Evolutionary conservation across 1,284 basidiomycete genomes (phyloP).

Genomic region (Fomitopsis betulina): DNA sequence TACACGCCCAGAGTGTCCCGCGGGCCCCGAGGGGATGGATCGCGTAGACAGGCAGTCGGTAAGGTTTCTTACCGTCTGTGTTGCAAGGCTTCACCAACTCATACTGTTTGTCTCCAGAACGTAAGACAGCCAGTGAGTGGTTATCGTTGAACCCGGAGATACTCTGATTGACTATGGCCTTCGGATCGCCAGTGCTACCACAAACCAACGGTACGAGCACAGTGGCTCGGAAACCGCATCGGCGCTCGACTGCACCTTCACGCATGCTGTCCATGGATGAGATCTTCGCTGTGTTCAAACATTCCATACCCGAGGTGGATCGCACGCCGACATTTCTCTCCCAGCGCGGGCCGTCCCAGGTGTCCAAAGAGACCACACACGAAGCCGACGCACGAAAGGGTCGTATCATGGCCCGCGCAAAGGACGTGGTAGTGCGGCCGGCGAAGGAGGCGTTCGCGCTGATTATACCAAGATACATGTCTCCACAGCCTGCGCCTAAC

Average conservation of each 20-base stretch:
- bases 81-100: not conserved
- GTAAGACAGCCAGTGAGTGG: not conserved
- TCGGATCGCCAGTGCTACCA: not conserved
- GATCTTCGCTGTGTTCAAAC: not conserved
- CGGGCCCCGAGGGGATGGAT: not conserved
- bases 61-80: not conserved
- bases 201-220: not conserved
- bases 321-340: not conserved
- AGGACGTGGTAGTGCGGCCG: not conserved
- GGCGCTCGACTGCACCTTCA: not conserved
- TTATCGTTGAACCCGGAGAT: not conserved
- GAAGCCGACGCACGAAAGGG: not conserved
- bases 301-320: not conserved
- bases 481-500: not conserved
- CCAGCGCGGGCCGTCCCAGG: not conserved
- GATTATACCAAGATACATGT: not conserved
- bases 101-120: not conserved
- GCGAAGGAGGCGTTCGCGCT: not conserved
- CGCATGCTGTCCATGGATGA: not conserved
- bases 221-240: not conserved
- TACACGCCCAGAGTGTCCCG: not conserved
- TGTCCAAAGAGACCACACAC: not conserved
- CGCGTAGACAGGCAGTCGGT: not conserved
- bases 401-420: not conserved
- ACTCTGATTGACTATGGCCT: not conserved